These are phyloP conservation scores for Viola odorata DNA, from an alignment of 345 rosid genomes.

Conservation along the genomic window DNA sequence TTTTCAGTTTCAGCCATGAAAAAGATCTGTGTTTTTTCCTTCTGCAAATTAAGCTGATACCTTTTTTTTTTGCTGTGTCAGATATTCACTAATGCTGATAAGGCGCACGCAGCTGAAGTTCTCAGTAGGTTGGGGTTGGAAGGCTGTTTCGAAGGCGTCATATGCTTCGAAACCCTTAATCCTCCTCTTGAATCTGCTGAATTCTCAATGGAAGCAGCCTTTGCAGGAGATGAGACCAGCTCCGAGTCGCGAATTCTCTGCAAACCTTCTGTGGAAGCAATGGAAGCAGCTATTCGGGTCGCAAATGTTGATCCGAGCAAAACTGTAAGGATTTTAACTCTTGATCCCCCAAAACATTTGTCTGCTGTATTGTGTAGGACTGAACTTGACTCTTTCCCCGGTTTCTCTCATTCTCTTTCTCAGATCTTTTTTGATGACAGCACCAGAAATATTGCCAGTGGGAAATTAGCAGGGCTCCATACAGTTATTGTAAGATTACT, in stretches of 20 bases:
- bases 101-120: conserved; percentile 25
- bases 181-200: conserved; percentile 22
- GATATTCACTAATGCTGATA: conserved; percentile 29
- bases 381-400: not conserved
- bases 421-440: conserved; percentile 46
- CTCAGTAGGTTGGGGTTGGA: conserved; percentile 23
- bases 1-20: not conserved
- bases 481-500: conserved; percentile 54
- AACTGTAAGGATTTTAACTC: conserved; percentile 40
- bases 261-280: conserved; percentile 62
- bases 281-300: conserved; percentile 57
- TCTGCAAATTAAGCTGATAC: not conserved
- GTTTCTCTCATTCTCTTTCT: not conserved
- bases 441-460: conserved; percentile 69
- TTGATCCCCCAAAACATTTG: no score
- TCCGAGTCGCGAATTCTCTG: conserved; percentile 42
- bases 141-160: conserved; percentile 28
- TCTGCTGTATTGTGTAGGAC: not conserved
- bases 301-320: conserved; percentile 58
- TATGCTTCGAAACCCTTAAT: conserved; percentile 31
- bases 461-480: conserved; percentile 65
- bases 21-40: not conserved
- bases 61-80: conserved; percentile 8
- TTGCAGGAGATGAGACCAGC: conserved; percentile 11
- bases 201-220: conserved; percentile 14